These are phyloP conservation scores for Teunomyces lycoperdinae DNA, from an alignment of 805 yeast genomes.

Conservation along the genomic window DNA sequence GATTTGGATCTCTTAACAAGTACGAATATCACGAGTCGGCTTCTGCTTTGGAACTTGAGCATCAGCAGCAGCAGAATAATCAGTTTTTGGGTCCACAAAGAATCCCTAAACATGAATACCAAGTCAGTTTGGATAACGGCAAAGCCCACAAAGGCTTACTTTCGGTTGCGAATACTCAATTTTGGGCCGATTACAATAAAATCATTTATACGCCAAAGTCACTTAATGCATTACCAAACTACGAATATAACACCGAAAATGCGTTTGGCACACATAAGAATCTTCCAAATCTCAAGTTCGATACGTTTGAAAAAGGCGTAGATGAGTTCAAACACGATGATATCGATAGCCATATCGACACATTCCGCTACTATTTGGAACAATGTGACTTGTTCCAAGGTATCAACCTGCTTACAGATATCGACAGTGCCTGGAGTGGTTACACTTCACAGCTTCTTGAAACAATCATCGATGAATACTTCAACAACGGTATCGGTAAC, in stretches of 20 bases:
- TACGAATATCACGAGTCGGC: conserved; percentile 43
- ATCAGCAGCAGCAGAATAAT: background rate
- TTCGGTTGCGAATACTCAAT: conserved; percentile 41
- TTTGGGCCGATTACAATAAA: conserved; percentile 80
- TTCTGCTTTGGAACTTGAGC: background rate
- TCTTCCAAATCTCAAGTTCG: conserved; percentile 40
- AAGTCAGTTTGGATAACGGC: conserved; percentile 56
- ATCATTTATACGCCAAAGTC: conserved; percentile 64
- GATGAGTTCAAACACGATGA: conserved; percentile 52
- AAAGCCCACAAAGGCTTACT: conserved; percentile 27
- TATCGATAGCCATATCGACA: conserved; percentile 39
- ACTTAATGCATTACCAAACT: conserved; percentile 47
- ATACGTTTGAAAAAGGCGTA: conserved; percentile 52
- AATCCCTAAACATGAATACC: conserved; percentile 57
- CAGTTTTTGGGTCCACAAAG: conserved; percentile 5
- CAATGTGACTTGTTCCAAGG: conserved; percentile 75
- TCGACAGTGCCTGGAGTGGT: conserved; percentile 86
- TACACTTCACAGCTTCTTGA: conserved; percentile 51
- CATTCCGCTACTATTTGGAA: conserved; percentile 65
- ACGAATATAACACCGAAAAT: conserved; percentile 1
- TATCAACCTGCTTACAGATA: conserved; percentile 62
- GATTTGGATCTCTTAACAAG: conserved; percentile 65
- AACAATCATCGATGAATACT: conserved; percentile 67
- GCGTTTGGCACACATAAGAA: conserved; percentile 22
- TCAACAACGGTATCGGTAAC: conserved; percentile 34